Base-by-base conservation (phyloP, 2,329 filamentous ascomycete species). In the Phaeosphaeriaceae sp. region DNA sequence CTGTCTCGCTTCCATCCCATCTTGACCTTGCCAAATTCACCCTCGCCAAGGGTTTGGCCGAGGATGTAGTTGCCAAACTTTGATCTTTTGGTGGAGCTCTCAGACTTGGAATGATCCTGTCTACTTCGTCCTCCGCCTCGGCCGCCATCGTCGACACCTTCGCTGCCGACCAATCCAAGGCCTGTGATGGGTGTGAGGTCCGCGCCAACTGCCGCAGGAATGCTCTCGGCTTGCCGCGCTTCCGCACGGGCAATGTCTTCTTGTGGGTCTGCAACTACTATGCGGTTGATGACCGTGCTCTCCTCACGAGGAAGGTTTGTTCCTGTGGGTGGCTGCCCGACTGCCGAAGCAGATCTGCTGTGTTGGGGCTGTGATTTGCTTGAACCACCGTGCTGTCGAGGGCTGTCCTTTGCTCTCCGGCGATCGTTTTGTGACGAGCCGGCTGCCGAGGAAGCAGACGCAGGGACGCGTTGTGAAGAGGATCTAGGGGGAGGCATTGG, bases 11-110 rank as follows among this genome's bases (percentile, higher is more conserved):
- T 97, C 94, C 94, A 99, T 20, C 94, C 94, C 68, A 97, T 86
- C 75, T 97, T 97, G 65, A 99, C 94, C 73, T 99, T 99, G 59
- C 94, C 94, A 72, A 99, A 99, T 75, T 99, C 94, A 54, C 94
- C 94, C 78, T 99, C 94, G 41, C 94, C 94, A 41, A 99, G 87
- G 2, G 93, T 97, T 73, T 96, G 93, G 29, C 94, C 94, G 3
- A 99, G 82, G 52, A 96, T 91, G 74, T 97, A 99, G 56, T 97
- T 92, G 52, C 93, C 93, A 71, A 99, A 97, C 60, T 90, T 92
- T 34, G 88, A 92, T 58, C 88, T 85, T 77, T 95, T 96, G 51
- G 81, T 76, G 23, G 78, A 76, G 16, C 78, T 76, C 37, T 72
- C 66, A 26, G 70, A 71, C 46, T 76, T 76, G 37, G 82, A 82